A percentile compares a stretch with the other conserved stretches of the same genome.
Evolutionary conservation across 2,329 filamentous ascomycete species (phyloP).

Genomic region (Botrytis byssoidea): DNA sequence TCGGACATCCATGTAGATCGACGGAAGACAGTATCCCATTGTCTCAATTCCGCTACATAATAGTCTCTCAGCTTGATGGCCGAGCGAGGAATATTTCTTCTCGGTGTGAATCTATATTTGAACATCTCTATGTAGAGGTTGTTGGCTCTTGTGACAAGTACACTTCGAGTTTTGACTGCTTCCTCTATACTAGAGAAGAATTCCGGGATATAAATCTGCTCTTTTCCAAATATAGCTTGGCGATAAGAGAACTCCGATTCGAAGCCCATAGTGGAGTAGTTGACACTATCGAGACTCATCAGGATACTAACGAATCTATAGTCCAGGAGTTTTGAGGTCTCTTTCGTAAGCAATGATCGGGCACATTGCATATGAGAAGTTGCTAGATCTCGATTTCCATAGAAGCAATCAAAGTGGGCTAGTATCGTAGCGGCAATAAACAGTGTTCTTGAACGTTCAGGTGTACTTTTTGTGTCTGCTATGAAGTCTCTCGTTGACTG

Average conservation of each 20-base stretch:
- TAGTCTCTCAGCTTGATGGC: conserved; percentile 10
- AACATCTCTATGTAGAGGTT: conserved; percentile 37
- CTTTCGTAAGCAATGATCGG: conserved; percentile 30
- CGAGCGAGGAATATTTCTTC: conserved; percentile 21
- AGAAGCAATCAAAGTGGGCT: conserved; percentile 33
- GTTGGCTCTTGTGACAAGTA: conserved; percentile 43
- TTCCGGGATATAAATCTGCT: conserved; percentile 8
- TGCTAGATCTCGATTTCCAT: conserved; percentile 51
- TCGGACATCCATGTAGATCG: conserved; percentile 1
- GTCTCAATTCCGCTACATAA: conserved; percentile 14
- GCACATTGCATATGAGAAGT: conserved; percentile 51
- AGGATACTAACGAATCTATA: conserved; percentile 61
- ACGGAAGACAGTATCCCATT: conserved; percentile 10
- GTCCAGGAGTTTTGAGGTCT: conserved; percentile 40
- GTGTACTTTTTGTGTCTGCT: conserved; percentile 3
- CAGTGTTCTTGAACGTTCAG: conserved; percentile 20
- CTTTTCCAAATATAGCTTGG: conserved; percentile 33
- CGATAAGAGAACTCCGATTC: conserved; percentile 61
- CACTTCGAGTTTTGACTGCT: conserved; percentile 25
- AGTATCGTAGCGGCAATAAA: conserved; percentile 32
- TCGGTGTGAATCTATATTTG: conserved; percentile 39
- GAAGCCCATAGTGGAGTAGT: conserved; percentile 26
- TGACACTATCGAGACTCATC: conserved; percentile 55
- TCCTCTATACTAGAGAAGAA: conserved; percentile 43
- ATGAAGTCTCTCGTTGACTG: conserved; percentile 30